Evolutionary conservation across 345 rosid species (phyloP).

Genomic region (Gossypioides kirkii): DNA sequence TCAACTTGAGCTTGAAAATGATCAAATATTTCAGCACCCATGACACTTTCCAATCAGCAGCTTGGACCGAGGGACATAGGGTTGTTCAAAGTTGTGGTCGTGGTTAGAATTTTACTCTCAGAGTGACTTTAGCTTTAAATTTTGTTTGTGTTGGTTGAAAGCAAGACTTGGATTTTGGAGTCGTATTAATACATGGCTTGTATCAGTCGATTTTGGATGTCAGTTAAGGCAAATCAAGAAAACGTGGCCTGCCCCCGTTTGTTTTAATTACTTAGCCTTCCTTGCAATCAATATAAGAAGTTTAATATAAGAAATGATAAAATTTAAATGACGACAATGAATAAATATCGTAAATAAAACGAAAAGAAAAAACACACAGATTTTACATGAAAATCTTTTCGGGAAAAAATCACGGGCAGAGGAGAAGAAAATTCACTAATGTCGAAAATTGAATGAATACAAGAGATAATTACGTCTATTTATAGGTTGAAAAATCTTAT

Average conservation of each 20-base stretch:
- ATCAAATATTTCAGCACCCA: background rate
- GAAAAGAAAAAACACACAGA: no score
- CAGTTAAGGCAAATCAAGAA: background rate
- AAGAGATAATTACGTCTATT: no score
- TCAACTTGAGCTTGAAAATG: constrained; percentile 4
- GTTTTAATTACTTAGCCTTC: no score
- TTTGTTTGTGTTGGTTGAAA: background rate
- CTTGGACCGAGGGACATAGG: background rate
- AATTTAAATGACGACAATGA: no score
- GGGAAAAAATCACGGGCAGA: no score
- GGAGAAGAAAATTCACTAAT: no score
- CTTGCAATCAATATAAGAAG: no score
- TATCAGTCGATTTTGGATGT: background rate
- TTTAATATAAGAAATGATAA: no score
- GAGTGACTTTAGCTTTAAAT: background rate
- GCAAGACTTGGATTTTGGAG: background rate
- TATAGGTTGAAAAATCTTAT: no score
- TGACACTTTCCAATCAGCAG: background rate
- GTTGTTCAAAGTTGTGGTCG: background rate
- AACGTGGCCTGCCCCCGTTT: background rate
- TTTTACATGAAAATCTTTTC: no score
- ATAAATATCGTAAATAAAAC: no score
- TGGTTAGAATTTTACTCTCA: background rate
- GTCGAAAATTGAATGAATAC: no score
- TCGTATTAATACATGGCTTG: background rate